Evolutionary conservation across 202 grass and related monocot species (phyloP).

Genomic region (Bolboschoenoplectus hybrid): DNA sequence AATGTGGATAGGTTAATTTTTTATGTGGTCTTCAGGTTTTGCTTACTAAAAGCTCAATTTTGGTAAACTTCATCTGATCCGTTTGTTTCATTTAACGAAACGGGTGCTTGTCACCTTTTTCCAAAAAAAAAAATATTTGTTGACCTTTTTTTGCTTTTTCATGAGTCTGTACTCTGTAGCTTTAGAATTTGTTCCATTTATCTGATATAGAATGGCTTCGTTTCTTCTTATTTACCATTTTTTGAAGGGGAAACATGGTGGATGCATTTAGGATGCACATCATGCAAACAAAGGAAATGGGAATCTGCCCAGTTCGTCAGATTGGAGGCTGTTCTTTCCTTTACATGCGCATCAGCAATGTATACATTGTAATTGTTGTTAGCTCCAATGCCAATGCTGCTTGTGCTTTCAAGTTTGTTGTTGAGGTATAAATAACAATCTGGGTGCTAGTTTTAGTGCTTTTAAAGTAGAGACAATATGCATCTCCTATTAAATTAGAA

Average conservation of each 20-base stretch:
- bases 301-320: slow-evolving; percentile 92
- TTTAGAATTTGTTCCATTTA: background rate
- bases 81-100: no score
- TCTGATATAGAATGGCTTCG: background rate
- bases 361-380: slow-evolving; percentile 96
- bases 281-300: slow-evolving; percentile 99
- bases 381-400: slow-evolving; percentile 99
- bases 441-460: background rate
- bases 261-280: slow-evolving; percentile 99
- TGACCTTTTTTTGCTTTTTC: no score
- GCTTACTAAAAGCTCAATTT: no score
- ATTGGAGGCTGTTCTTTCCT: slow-evolving; percentile 98
- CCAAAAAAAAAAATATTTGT: no score
- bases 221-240: background rate
- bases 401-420: slow-evolving; percentile 98
- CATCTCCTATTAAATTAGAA: background rate
- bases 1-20: background rate
- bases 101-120: no score
- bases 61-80: no score
- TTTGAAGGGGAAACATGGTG: slow-evolving; percentile 97
- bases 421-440: slow-evolving; percentile 61
- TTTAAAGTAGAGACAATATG: background rate
- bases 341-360: slow-evolving; percentile 99
- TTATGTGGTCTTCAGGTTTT: no score
- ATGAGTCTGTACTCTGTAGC: no score